Conservation (phyloP, 768 basidiomycete species). For the Phlebiopsis flavidoalba region DNA sequence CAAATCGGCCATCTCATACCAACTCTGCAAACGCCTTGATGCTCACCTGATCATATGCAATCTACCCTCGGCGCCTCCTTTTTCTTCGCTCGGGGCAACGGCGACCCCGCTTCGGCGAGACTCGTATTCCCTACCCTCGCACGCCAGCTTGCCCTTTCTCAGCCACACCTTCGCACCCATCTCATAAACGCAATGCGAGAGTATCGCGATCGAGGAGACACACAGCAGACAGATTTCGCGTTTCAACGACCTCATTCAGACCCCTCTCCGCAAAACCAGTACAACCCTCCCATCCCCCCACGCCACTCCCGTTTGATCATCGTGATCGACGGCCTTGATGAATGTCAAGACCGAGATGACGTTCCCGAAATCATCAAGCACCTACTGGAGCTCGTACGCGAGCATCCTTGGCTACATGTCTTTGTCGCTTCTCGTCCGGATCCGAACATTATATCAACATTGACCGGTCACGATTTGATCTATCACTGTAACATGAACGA, state of each 20-base stretch:
- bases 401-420: background rate
- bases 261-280: background rate
- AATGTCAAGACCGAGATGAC: background rate
- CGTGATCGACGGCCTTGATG: background rate
- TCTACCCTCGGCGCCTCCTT: background rate
- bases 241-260: background rate
- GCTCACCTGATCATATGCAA: background rate
- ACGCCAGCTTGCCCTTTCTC: background rate
- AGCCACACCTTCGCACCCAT: background rate
- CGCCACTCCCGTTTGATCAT: background rate
- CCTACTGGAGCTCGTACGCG: background rate
- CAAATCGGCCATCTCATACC: slow-evolving; percentile 1
- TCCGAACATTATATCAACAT: background rate
- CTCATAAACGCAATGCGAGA: background rate
- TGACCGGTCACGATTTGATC: background rate
- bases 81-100: background rate
- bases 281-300: background rate
- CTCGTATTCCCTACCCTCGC: background rate
- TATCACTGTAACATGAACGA: background rate
- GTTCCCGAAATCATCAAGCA: background rate
- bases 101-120: background rate
- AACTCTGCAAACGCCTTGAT: background rate
- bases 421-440: background rate
- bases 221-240: background rate
- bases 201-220: background rate